These are phyloP conservation scores for Debaryomycetaceae sp. DNA, from an alignment of 1,139 yeast species.

Conservation along the genomic window DNA sequence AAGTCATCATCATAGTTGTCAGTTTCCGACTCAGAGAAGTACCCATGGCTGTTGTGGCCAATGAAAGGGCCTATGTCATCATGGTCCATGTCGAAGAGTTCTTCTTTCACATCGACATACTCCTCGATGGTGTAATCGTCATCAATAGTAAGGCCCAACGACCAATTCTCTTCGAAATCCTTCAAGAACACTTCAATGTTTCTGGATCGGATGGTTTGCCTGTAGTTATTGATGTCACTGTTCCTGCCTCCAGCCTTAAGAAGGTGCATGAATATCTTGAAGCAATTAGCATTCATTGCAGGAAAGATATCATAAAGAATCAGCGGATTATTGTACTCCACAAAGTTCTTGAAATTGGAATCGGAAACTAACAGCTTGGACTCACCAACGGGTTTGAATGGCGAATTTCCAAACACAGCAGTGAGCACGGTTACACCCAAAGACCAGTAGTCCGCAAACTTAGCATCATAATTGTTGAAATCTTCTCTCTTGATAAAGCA, in stretches of 20 bases:
- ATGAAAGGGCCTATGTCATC: slow-evolving; percentile 14
- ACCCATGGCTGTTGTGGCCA: neutral
- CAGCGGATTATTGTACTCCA: slow-evolving; percentile 28
- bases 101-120: slow-evolving; percentile 7
- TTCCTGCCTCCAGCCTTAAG: slow-evolving; percentile 33
- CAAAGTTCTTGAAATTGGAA: slow-evolving; percentile 38
- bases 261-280: slow-evolving; percentile 29
- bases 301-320: slow-evolving; percentile 43
- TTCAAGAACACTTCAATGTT: slow-evolving; percentile 25
- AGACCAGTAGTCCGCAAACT: slow-evolving; percentile 42
- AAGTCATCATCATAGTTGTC: slow-evolving; percentile 1
- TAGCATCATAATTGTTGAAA: slow-evolving; percentile 28
- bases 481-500: slow-evolving; percentile 22
- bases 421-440: slow-evolving; percentile 43
- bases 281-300: slow-evolving; percentile 36
- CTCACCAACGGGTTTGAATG: slow-evolving; percentile 30
- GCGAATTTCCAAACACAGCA: slow-evolving; percentile 47
- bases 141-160: slow-evolving; percentile 34
- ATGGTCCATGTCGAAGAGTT: slow-evolving; percentile 33
- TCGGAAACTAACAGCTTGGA: slow-evolving; percentile 20
- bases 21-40: slow-evolving; percentile 3
- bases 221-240: slow-evolving; percentile 26
- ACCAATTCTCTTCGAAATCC: slow-evolving; percentile 28
- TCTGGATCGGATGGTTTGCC: slow-evolving; percentile 24
- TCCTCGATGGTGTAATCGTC: slow-evolving; percentile 24